phyloP scores from a whole-genome alignment of 2,329 filamentous ascomycete genomes.

The Aureobasidium sp. region DNA sequence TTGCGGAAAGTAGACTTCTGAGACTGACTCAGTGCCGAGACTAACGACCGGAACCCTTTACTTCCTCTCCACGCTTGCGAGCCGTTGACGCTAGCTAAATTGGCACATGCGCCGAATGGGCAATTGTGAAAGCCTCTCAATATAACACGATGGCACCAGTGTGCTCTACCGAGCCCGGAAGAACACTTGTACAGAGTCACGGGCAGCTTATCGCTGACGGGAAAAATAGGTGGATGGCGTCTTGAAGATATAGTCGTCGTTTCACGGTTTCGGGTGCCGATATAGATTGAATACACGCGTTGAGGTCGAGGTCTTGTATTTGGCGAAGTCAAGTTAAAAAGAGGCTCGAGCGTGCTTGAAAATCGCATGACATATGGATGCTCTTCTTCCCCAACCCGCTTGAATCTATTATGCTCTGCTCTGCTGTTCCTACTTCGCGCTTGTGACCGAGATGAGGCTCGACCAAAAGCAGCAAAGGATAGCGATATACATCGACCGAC shows the following conservation, averaged over 20 bases:
- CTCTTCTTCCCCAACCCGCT: constrained; percentile 3
- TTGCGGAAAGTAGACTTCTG: background rate
- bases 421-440: background rate
- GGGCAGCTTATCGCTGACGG: background rate
- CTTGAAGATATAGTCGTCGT: background rate
- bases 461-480: background rate
- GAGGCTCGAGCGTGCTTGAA: constrained; percentile 6
- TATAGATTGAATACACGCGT: background rate
- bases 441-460: constrained; percentile 1
- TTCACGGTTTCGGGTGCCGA: constrained; percentile 1
- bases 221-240: background rate
- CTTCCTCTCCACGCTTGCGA: constrained; percentile 9
- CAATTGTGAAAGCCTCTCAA: constrained; percentile 11
- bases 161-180: background rate
- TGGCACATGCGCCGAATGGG: constrained; percentile 4
- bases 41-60: constrained; percentile 5
- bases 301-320: background rate
- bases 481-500: background rate
- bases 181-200: constrained; percentile 4
- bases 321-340: background rate
- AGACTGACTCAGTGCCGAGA: constrained; percentile 7
- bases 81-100: constrained; percentile 10
- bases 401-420: constrained; percentile 3
- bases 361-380: constrained; percentile 8
- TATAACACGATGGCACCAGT: background rate